Conservation (phyloP, 768 basidiomycete species). For the Leccinum sublutescens region DNA sequence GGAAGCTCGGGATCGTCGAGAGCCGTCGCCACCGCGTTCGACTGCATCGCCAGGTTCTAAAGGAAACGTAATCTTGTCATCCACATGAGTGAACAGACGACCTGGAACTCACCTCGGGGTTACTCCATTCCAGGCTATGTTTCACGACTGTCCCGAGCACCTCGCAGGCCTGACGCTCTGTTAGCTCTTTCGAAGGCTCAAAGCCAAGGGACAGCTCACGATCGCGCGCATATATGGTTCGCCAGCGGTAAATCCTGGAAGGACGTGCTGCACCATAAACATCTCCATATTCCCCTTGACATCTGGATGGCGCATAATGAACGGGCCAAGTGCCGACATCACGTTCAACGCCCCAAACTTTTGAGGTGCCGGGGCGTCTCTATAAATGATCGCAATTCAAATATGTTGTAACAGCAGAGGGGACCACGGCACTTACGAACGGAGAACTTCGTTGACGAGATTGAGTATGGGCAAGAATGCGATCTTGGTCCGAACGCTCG, state of each 20-base stretch:
- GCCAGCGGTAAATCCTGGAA: conserved; percentile 62
- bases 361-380: conserved; percentile 56
- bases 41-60: conserved; percentile 49
- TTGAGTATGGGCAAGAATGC: conserved; percentile 78
- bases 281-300: conserved; percentile 75
- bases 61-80: neutral
- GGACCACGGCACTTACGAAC: conserved; percentile 45
- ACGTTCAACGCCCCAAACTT: conserved; percentile 86
- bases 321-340: conserved; percentile 68
- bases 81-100: too few relatives aligned
- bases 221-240: conserved; percentile 78
- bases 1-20: conserved; percentile 80
- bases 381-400: conserved; percentile 18
- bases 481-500: conserved; percentile 76
- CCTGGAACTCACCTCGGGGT: conserved; percentile 48
- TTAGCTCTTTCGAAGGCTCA: neutral
- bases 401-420: neutral
- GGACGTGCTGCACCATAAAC: conserved; percentile 71
- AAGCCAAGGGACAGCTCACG: conserved; percentile 44
- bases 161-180: conserved; percentile 65
- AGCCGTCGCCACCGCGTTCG: conserved; percentile 53
- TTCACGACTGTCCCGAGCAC: conserved; percentile 75
- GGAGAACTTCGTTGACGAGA: conserved; percentile 73
- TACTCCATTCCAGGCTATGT: conserved; percentile 63
- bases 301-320: conserved; percentile 83